Evolutionary conservation across 1,139 yeast genomes (phyloP), one percentile per base, ranked within the genome.

Genomic region (Suhomyces maxii): DNA sequence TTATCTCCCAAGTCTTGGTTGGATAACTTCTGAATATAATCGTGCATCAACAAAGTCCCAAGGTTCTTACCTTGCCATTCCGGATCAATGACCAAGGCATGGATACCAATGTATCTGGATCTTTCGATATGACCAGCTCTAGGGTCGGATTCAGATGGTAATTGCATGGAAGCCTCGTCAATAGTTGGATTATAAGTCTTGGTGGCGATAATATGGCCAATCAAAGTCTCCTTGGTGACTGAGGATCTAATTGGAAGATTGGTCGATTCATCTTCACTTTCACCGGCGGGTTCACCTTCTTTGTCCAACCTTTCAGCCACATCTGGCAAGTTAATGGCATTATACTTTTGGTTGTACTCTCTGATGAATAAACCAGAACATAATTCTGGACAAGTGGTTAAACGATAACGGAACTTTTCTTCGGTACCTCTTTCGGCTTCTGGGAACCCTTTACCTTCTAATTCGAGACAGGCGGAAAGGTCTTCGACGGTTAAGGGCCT

Each of bases 191-290:
- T 55, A 44, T 65, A 63, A 46, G 83, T 83, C 66, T 91, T 91
- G 40, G 97, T 90, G 42, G 90, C 95, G 56, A 91, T 69, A 39
- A 93, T 79, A 59, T 89, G 96, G 8, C 91, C 98, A 54, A 93
- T 82, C 51, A 93, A 75, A 12, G 77, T 79, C 67, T 91, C 97
- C 47, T 69, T 71, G 32, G 71, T 64, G 47, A 82, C 78, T 26
- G 87, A 73, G 34, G 83, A 73, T 54, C 67, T 73, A 45, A 73
- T 71, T 8, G 85, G 85, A 41, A 73, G 61, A 33, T 71, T 73
- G 13, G 69, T 76, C 35, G 65, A 60, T 23, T 69, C 71, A 9
- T 62, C 68, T 8, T 61, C 59, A 26, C 11, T 28, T 11, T 28
- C 31, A 28, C 31, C 31, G 6, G 61, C 58, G 11, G 66, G 70